Conservation (phyloP, 23 red algal genomes). For the Chondrus crispus region DNA sequence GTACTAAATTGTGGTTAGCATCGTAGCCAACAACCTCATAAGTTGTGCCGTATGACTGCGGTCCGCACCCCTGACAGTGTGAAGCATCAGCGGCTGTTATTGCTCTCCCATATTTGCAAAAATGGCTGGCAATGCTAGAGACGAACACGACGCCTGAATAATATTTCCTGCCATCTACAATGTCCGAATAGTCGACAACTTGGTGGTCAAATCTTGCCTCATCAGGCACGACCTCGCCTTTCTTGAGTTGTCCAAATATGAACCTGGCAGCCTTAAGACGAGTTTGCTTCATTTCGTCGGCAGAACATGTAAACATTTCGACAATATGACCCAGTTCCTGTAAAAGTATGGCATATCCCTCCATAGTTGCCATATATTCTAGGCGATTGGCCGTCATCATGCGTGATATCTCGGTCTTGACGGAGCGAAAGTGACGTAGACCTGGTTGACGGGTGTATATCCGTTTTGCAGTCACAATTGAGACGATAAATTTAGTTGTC, state of each 20-base stretch:
- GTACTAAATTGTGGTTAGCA: background rate
- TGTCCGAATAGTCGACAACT: background rate
- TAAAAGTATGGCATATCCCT: background rate
- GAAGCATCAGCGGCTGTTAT: no score
- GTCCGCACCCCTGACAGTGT: background rate
- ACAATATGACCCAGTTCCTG: background rate
- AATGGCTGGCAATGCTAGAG: background rate
- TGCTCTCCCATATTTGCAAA: no score
- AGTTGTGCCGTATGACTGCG: conserved; percentile 5
- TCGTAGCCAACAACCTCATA: background rate
- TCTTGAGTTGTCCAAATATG: background rate
- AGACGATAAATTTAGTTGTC: no score
- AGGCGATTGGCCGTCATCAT: no score
- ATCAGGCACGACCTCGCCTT: background rate
- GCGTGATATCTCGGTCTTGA: no score
- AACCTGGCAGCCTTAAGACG: background rate
- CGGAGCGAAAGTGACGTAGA: no score
- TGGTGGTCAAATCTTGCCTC: background rate
- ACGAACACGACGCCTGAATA: background rate
- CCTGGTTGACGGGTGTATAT: no score
- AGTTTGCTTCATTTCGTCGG: background rate
- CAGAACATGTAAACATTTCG: background rate
- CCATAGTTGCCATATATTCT: background rate
- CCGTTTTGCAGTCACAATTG: no score
- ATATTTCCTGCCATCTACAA: background rate